These are phyloP conservation scores for Halenospora varia DNA, from an alignment of 495 filamentous ascomycete species.

Conservation along the genomic window DNA sequence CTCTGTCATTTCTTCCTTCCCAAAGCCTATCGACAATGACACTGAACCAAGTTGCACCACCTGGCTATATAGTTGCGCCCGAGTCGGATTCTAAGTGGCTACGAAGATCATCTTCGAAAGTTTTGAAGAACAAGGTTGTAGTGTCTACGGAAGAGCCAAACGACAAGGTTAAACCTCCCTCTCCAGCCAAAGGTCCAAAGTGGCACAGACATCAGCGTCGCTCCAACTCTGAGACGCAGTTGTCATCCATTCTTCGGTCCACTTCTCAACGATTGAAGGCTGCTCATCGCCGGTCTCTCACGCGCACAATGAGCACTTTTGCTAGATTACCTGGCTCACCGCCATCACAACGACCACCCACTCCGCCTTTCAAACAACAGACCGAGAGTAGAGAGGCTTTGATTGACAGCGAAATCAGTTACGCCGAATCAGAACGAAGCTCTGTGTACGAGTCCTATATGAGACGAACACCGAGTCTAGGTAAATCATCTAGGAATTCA, in stretches of 20 bases:
- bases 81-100: constrained; percentile 11
- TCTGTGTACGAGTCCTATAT: background rate
- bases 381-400: background rate
- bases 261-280: constrained; percentile 18
- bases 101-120: background rate
- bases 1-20: background rate
- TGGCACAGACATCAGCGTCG: background rate
- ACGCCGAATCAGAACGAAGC: background rate
- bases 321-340: constrained; percentile 3
- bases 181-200: background rate
- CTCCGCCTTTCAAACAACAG: background rate
- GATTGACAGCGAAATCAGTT: background rate
- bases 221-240: constrained; percentile 14
- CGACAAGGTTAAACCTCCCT: background rate
- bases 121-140: background rate
- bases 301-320: constrained; percentile 7
- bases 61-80: constrained; percentile 12
- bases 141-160: background rate
- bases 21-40: constrained; percentile 6
- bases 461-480: background rate
- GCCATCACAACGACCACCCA: constrained; percentile 3
- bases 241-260: constrained; percentile 20
- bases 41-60: constrained; percentile 10
- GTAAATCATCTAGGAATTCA: background rate
- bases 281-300: constrained; percentile 11